phyloP scores from a whole-genome alignment of 2,329 filamentous ascomycete genomes.

The Colletotrichum tropicicola region DNA sequence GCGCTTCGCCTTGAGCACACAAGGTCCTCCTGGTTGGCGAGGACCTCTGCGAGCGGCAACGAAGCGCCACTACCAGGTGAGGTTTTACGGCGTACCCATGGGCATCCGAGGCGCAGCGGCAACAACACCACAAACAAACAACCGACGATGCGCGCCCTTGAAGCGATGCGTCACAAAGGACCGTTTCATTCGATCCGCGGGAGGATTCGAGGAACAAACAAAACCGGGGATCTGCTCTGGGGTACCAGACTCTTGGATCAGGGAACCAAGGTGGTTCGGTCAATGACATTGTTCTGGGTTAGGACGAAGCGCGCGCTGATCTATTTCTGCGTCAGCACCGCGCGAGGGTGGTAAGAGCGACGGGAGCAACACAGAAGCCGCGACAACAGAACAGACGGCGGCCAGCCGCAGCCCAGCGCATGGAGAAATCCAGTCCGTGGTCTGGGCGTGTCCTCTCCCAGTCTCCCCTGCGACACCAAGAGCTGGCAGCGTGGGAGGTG shows the following conservation, averaged over 20 bases:
- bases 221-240: not conserved
- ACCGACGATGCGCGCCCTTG: not conserved
- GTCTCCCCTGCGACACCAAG: not conserved
- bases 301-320: slow-evolving; percentile 29
- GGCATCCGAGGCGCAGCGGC: not conserved
- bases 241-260: no score
- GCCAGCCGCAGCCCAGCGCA: not conserved
- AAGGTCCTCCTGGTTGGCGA: slow-evolving; percentile 1
- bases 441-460: not conserved
- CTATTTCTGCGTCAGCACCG: slow-evolving; percentile 24
- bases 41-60: not conserved
- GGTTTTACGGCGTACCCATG: not conserved
- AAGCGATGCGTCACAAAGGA: not conserved
- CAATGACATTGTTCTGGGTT: not conserved
- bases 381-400: not conserved
- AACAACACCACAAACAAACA: not conserved
- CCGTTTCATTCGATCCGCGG: not conserved
- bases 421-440: slow-evolving; percentile 12
- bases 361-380: no score
- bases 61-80: not conserved
- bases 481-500: not conserved
- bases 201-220: not conserved
- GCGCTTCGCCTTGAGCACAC: slow-evolving; percentile 6
- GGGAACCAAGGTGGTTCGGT: not conserved
- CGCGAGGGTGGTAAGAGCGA: not conserved